A percentile compares a stretch with the other conserved stretches of the same genome.
Conservation (phyloP, 768 basidiomycete genomes). For the Lactarius hatsudake region DNA sequence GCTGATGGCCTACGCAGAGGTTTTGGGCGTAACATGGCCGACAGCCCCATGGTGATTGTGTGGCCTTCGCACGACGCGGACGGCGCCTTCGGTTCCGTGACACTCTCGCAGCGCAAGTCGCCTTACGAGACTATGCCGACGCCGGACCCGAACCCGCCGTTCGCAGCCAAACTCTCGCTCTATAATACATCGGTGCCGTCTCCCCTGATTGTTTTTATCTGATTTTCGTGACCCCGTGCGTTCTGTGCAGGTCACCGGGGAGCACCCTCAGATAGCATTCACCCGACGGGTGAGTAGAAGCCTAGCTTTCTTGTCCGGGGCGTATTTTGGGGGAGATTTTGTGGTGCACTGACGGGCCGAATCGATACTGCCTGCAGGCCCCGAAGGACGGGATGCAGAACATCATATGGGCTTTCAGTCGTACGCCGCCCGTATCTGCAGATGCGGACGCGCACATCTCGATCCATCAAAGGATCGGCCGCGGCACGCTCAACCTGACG, state of each 20-base stretch:
- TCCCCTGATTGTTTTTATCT: background rate
- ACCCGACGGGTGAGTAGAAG: conserved; percentile 33
- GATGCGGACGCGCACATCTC: conserved; percentile 44
- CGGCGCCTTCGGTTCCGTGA: conserved; percentile 43
- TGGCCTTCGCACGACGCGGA: conserved; percentile 56
- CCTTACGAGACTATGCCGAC: conserved; percentile 53
- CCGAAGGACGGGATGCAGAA: conserved; percentile 40
- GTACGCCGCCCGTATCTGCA: conserved; percentile 45
- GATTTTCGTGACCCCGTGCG: background rate
- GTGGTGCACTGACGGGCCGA: background rate
- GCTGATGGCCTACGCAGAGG: conserved; percentile 41
- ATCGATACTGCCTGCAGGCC: conserved; percentile 35
- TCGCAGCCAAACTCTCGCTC: conserved; percentile 45
- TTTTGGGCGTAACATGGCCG: conserved; percentile 54
- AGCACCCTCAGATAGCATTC: conserved; percentile 17
- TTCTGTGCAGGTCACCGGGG: background rate
- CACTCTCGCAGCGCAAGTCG: conserved; percentile 63
- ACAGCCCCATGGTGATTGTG: conserved; percentile 68
- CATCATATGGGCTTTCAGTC: conserved; percentile 62
- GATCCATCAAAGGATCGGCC: conserved; percentile 48
- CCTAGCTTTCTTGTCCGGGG: conserved; percentile 27
- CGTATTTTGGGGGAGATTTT: conserved; percentile 30
- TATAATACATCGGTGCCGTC: conserved; percentile 37
- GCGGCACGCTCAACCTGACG: conserved; percentile 47
- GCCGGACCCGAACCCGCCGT: conserved; percentile 50